phyloP scores from a whole-genome alignment of 2,329 filamentous ascomycete species.

The Aspergillus proliferans region DNA sequence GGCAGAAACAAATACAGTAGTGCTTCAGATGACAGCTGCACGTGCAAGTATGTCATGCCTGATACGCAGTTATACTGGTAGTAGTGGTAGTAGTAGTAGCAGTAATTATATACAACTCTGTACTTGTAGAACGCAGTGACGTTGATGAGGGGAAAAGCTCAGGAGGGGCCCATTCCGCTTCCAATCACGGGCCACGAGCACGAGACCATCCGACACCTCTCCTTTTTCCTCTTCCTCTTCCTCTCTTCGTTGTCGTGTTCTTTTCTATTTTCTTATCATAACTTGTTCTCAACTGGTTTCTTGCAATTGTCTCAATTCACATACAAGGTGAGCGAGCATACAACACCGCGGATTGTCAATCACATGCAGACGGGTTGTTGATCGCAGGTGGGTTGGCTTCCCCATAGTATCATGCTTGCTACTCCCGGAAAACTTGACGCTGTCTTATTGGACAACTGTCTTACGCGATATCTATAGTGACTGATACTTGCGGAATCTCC shows the following conservation, averaged over 20 bases:
- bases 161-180: conserved; percentile 5
- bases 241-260: conserved; percentile 11
- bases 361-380: neutral
- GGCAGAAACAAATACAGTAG: too few species aligned
- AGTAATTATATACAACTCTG: neutral
- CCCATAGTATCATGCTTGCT: neutral
- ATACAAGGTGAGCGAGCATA: neutral
- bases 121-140: neutral
- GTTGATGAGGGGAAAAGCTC: conserved; percentile 1
- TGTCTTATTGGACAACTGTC: neutral
- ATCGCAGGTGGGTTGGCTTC: neutral
- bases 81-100: too few species aligned
- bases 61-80: neutral
- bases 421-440: neutral
- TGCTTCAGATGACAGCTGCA: too few species aligned
- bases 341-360: neutral
- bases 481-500: neutral
- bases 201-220: conserved; percentile 23
- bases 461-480: neutral
- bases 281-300: conserved; percentile 3
- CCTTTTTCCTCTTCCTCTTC: neutral
- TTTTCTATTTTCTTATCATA: conserved; percentile 7
- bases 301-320: conserved; percentile 9
- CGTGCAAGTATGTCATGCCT: neutral
- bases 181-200: conserved; percentile 26